Evolutionary conservation across 2,329 filamentous ascomycete species (phyloP).

Genomic region (Calonectria honghensis): DNA sequence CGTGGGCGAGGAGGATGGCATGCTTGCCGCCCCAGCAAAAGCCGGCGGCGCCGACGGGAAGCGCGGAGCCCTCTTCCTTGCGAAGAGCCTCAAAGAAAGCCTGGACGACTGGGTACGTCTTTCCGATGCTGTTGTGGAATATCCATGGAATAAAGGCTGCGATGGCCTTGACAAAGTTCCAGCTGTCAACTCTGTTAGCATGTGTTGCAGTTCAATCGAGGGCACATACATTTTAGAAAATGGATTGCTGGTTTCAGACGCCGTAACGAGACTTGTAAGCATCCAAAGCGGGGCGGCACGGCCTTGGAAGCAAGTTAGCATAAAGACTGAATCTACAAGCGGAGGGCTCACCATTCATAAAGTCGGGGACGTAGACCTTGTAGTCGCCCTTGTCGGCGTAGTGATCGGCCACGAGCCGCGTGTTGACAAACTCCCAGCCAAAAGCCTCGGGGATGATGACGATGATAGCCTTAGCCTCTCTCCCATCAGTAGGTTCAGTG

Average conservation of each 20-base stretch:
- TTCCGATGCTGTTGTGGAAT: constrained; percentile 55
- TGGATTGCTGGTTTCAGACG: constrained; percentile 49
- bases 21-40: constrained; percentile 80
- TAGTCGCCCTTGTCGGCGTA: constrained; percentile 71
- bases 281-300: constrained; percentile 56
- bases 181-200: constrained; percentile 45
- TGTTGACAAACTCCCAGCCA: constrained; percentile 73
- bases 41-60: constrained; percentile 71
- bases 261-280: constrained; percentile 55
- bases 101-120: constrained; percentile 59
- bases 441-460: constrained; percentile 74
- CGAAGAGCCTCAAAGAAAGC: constrained; percentile 62
- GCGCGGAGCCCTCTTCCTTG: constrained; percentile 54
- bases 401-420: constrained; percentile 70
- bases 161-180: constrained; percentile 52
- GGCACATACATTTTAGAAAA: constrained; percentile 57
- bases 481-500: constrained; percentile 58
- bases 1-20: constrained; percentile 67
- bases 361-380: constrained; percentile 73
- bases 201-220: background rate
- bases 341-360: constrained; percentile 64
- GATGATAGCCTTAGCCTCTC: constrained; percentile 65
- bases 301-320: constrained; percentile 47
- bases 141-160: constrained; percentile 58
- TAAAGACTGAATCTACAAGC: too few species aligned